Base-by-base conservation (phyloP, 306 rosid genomes). In the Cucumis hystrix region DNA sequence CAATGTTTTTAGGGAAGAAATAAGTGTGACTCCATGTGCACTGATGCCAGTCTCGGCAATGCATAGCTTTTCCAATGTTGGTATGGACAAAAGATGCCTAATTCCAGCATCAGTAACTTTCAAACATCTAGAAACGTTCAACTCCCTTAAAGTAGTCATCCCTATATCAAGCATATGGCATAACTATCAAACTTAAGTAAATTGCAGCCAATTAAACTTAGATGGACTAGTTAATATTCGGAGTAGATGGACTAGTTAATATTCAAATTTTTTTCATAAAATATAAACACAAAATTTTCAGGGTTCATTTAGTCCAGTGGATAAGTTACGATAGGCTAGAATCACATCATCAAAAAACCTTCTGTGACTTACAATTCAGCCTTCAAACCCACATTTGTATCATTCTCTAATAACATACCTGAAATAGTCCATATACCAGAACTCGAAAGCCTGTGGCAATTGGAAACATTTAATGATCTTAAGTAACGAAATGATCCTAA, bases 351-450 rank as follows among this genome's bases (percentile, higher is more conserved):
- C 30, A n/a, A 4, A 12, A 30, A 67, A n/a, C 52, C 20, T 39
- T 18, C 6, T 40, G 16, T 41, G 54, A 67, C 30, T n/a, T 9
- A 20, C 54, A 67, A 10, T 8, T 67, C 28, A 9, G 71, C 71
- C 71, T 10, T 58, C 15, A 58, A 58, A 58, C 63, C 10, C 30
- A 21, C 33, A 61, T 61, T 61, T 60, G 35, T 28, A 33, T 63
- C 12, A 33, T 68, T 71, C 21, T n/a, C 39, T 25, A 20, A 20
- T 11, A 40, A 21, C 67, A 79, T 82, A 90, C 98, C 98, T 69
- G 93, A 60, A 64, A 90, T 66, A 59, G 98, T 74, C 98, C 98
- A 94, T 69, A 94, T 78, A 72, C 92, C 93, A 43, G 91, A 85
- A 84, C 86, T 80, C 6, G 87, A 85, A 75, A 94, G 78, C 81